phyloP scores from a whole-genome alignment of 2,329 filamentous ascomycete genomes.

The Seiridium unicorne region DNA sequence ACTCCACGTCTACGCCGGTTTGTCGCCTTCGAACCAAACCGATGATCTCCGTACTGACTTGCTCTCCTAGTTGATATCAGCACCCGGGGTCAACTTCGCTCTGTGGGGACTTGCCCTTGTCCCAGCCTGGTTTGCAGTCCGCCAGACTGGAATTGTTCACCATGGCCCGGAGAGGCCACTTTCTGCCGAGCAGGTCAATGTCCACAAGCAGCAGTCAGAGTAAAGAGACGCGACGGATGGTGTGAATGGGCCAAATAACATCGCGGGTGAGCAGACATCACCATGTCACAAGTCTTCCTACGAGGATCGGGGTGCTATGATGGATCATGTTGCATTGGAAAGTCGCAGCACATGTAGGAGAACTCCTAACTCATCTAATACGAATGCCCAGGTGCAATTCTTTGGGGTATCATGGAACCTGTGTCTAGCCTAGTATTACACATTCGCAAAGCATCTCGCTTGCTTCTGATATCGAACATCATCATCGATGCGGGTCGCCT shows the following conservation, averaged over 20 bases:
- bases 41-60: neutral
- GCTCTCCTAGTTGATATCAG: slow-evolving; percentile 12
- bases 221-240: too few species aligned
- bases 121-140: slow-evolving; percentile 21
- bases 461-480: too few species aligned
- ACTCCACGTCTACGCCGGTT: slow-evolving; percentile 8
- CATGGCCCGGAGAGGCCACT: slow-evolving; percentile 9
- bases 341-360: too few species aligned
- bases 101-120: slow-evolving; percentile 23
- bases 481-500: neutral
- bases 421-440: neutral
- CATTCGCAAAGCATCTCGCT: neutral
- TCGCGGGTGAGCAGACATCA: too few species aligned
- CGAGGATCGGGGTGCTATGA: too few species aligned
- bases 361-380: neutral
- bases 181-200: neutral
- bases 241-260: too few species aligned
- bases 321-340: too few species aligned
- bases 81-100: slow-evolving; percentile 20
- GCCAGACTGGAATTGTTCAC: slow-evolving; percentile 17
- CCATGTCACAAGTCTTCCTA: too few species aligned
- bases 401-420: neutral
- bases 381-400: neutral
- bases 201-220: neutral
- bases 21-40: neutral